phyloP scores from a whole-genome alignment of 495 filamentous ascomycete genomes.

The Cudoniella acicularis region DNA sequence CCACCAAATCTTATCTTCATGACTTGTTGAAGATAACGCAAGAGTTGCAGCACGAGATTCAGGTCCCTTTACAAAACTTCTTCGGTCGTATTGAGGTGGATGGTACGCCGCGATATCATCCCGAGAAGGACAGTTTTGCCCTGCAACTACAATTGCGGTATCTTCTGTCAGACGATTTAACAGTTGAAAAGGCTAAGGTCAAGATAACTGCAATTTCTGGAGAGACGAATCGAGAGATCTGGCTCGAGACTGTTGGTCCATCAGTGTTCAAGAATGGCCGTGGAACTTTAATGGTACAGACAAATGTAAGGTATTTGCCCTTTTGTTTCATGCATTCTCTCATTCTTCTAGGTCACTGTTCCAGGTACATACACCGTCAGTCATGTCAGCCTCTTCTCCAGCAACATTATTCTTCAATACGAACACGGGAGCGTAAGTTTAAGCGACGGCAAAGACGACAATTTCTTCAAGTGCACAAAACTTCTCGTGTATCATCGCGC shows the following conservation, averaged over 20 bases:
- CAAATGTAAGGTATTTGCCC: slow-evolving; percentile 37
- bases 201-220: slow-evolving; percentile 50
- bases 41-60: slow-evolving; percentile 59
- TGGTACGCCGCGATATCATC: slow-evolving; percentile 63
- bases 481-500: slow-evolving; percentile 45
- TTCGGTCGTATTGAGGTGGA: slow-evolving; percentile 70
- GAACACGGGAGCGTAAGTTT: slow-evolving; percentile 43
- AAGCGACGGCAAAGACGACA: slow-evolving; percentile 38
- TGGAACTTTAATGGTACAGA: slow-evolving; percentile 46
- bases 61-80: slow-evolving; percentile 64
- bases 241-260: slow-evolving; percentile 49
- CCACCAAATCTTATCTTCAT: slow-evolving; percentile 57
- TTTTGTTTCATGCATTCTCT: neutral
- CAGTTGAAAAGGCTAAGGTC: slow-evolving; percentile 62
- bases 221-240: slow-evolving; percentile 57
- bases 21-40: slow-evolving; percentile 62
- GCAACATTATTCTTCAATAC: slow-evolving; percentile 67
- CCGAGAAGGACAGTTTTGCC: slow-evolving; percentile 74
- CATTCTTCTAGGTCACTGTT: slow-evolving; percentile 46
- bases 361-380: slow-evolving; percentile 76
- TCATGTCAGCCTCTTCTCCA: slow-evolving; percentile 60
- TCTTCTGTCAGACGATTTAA: slow-evolving; percentile 66
- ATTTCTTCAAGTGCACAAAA: slow-evolving; percentile 37
- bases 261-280: slow-evolving; percentile 50
- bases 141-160: slow-evolving; percentile 67